phyloP scores from a whole-genome alignment of 2,329 filamentous ascomycete genomes.

The Drechslera avenae region DNA sequence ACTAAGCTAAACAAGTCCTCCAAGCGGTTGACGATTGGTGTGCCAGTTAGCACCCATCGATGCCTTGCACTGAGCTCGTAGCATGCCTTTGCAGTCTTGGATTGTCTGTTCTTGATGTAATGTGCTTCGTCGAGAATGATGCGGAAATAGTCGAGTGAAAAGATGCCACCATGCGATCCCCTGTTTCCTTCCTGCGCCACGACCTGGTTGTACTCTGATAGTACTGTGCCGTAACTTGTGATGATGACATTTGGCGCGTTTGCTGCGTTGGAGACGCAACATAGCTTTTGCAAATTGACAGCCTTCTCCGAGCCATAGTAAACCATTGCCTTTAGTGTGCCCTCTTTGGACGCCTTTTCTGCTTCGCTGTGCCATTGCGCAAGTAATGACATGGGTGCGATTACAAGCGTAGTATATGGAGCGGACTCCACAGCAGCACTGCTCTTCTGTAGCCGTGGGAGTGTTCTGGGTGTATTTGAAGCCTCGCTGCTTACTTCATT shows the following conservation, averaged over 20 bases:
- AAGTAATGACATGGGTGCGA: conserved; percentile 97
- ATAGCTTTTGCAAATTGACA: conserved; percentile 77
- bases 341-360: conserved; percentile 83
- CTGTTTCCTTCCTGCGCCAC: conserved; percentile 68
- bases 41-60: conserved; percentile 92
- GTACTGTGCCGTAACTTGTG: conserved; percentile 88
- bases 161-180: conserved; percentile 70
- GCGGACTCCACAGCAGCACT: conserved; percentile 67
- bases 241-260: conserved; percentile 89
- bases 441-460: conserved; percentile 66
- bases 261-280: conserved; percentile 72
- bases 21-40: conserved; percentile 93
- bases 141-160: conserved; percentile 92
- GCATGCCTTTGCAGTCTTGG: conserved; percentile 93
- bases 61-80: conserved; percentile 86
- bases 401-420: conserved; percentile 87
- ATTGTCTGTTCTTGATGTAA: conserved; percentile 82
- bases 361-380: conserved; percentile 97
- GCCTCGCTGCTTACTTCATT: conserved; percentile 55
- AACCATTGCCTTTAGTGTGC: conserved; percentile 80
- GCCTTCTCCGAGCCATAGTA: conserved; percentile 92
- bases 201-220: conserved; percentile 86
- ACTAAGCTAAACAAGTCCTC: conserved; percentile 95
- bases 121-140: conserved; percentile 96
- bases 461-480: conserved; percentile 59